A percentile compares a stretch with the other conserved stretches of the same genome.
These are phyloP conservation scores for Oryza longistaminata DNA, from an alignment of 176 grass and related monocot genomes.

Conservation along the genomic window DNA sequence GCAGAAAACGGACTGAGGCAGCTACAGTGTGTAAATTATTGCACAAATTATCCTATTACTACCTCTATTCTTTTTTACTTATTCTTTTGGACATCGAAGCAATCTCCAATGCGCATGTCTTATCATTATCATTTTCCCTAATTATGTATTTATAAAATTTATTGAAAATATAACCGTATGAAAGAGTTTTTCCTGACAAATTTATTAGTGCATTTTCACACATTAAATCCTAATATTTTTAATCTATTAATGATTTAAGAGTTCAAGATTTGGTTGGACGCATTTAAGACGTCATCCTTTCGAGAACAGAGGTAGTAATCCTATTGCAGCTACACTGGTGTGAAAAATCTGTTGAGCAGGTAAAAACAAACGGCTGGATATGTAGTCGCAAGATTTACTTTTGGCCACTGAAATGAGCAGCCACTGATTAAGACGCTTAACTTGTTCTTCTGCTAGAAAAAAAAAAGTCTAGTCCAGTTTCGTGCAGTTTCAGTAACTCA, in stretches of 20 bases:
- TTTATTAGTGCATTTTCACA: too few species aligned
- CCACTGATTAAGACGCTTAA: slow-evolving; percentile 2
- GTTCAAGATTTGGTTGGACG: too few species aligned
- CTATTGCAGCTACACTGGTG: not conserved
- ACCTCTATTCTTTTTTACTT: too few species aligned
- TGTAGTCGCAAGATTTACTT: not conserved
- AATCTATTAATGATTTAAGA: too few species aligned
- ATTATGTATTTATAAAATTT: too few species aligned
- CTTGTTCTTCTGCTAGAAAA: not conserved
- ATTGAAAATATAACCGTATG: too few species aligned
- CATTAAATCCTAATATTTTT: too few species aligned
- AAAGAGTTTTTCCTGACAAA: too few species aligned
- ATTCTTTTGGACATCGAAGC: too few species aligned
- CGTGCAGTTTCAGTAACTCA: slow-evolving; percentile 17
- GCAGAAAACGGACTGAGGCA: not conserved
- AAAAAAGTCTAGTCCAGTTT: slow-evolving; percentile 16
- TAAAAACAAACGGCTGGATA: slow-evolving; percentile 13
- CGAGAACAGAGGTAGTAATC: not conserved
- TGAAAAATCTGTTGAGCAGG: not conserved
- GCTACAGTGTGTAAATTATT: not conserved
- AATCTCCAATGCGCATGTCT: too few species aligned
- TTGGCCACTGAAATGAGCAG: slow-evolving; percentile 21
- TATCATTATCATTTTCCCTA: too few species aligned
- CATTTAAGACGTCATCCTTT: too few species aligned
- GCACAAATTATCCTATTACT: not conserved